These are phyloP conservation scores for Phallus indusiatus DNA, from an alignment of 768 basidiomycete species.

Conservation along the genomic window DNA sequence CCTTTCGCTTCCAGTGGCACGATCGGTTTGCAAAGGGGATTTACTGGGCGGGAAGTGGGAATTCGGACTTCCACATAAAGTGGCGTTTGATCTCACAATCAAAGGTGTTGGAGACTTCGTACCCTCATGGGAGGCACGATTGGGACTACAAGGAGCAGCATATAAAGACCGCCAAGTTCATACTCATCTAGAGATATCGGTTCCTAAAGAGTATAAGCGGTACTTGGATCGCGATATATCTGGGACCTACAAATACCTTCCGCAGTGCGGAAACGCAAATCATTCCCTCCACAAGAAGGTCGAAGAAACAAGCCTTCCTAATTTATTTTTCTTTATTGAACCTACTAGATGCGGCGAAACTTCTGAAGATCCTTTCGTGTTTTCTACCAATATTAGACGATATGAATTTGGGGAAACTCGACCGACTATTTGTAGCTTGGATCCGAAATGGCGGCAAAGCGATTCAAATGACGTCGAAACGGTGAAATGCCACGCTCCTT, in stretches of 20 bases:
- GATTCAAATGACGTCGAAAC: constrained; percentile 31
- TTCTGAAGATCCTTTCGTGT: constrained; percentile 73
- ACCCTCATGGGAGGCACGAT: constrained; percentile 75
- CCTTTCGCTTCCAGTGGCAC: constrained; percentile 67
- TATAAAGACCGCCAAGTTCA: constrained; percentile 62
- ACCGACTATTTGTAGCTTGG: constrained; percentile 65
- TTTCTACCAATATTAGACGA: constrained; percentile 69
- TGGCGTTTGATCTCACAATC: constrained; percentile 50
- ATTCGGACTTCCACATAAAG: constrained; percentile 59
- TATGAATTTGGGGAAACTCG: constrained; percentile 77
- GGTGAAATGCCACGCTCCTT: constrained; percentile 50
- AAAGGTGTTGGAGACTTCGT: constrained; percentile 59
- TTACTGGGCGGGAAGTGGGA: constrained; percentile 67
- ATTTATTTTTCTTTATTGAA: constrained; percentile 67
- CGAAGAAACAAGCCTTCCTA: constrained; percentile 35
- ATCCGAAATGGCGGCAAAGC: constrained; percentile 68
- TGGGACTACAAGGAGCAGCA: constrained; percentile 60
- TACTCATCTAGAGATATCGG: constrained; percentile 54
- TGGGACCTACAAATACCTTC: constrained; percentile 68
- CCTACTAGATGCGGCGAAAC: constrained; percentile 71
- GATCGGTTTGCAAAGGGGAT: constrained; percentile 46
- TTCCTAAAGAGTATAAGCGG: constrained; percentile 31
- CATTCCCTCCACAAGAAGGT: constrained; percentile 60
- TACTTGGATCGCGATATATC: constrained; percentile 73
- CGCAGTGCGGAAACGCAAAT: constrained; percentile 86